Base-by-base conservation (phyloP, 495 filamentous ascomycete species). In the Penicillium turbatum region DNA sequence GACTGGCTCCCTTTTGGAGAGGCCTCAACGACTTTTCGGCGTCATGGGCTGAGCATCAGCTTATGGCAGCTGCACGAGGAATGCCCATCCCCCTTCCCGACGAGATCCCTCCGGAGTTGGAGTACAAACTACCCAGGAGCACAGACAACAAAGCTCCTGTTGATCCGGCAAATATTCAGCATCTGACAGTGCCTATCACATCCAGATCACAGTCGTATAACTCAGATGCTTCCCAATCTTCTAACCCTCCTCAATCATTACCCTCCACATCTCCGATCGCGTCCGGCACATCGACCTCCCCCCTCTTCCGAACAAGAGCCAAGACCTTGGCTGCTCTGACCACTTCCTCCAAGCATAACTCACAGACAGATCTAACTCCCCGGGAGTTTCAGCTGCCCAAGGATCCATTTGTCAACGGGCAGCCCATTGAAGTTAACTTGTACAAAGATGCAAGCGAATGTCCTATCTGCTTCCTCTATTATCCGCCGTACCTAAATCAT, bases 401-500 rank as follows among this genome's bases (percentile, higher is more conserved):
- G 47, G 89, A 96, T 51, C 88, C 90, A 0, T 91, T 85, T 57
- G 88, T 97, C 40, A 95, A 97, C 62, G 92, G 95, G 7, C 90
- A 95, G 53, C 86, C 85, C 5, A 79, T 97, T 42, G 95, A 97
- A 63, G 92, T 89, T 0, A 91, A 90, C 56, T 75, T 97, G 1
- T 98, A 98, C 73, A 95, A 96, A 67, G 83, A 92, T 60, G 84
- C 88, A 15, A 74, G 77, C 35, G 93, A 98, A 72, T 98, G 93
- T 65, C 92, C 95, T 17, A 95, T 98, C 48, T 98, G 93, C 73
- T 95, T 97, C 66, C 73, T 98, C 24, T 92, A 90, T 65, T 98
- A 96, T 60, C 93, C 93, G 3, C 92, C 92, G 2, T 95, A 95
- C 64, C 75, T 97, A n/a, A 97, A 98, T 67, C 87, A 86, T 42